Percentiles rank a stretch among this genome's conserved stretches.
phyloP scores from a whole-genome alignment of 2,329 filamentous ascomycete genomes.

The Colletotrichum trifolii region DNA sequence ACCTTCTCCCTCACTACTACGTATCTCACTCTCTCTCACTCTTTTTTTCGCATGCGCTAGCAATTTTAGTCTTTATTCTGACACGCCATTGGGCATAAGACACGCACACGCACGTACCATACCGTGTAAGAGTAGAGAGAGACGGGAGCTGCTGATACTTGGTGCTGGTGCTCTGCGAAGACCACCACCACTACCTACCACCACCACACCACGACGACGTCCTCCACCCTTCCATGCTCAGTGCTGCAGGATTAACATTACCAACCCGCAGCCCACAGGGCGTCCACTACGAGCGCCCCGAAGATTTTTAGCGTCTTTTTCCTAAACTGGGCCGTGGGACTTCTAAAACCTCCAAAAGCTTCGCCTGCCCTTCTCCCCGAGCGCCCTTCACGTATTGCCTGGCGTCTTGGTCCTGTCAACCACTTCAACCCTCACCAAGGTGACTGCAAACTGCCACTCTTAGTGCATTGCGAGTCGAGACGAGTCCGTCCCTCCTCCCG shows the following conservation, averaged over 20 bases:
- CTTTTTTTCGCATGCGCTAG: constrained; percentile 13
- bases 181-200: too few species aligned
- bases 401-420: constrained; percentile 2
- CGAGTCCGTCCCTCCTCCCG: neutral
- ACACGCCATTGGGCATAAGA: constrained; percentile 30
- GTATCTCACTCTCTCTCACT: constrained; percentile 1
- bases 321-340: constrained; percentile 28
- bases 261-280: constrained; percentile 29
- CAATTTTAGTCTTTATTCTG: constrained; percentile 21
- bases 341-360: constrained; percentile 34
- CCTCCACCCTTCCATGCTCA: neutral
- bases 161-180: too few species aligned
- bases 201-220: too few species aligned
- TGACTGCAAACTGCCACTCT: constrained; percentile 5
- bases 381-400: neutral
- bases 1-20: neutral
- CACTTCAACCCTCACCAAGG: constrained; percentile 15
- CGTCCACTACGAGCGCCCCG: constrained; percentile 31
- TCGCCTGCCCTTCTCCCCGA: constrained; percentile 28
- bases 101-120: constrained; percentile 8
- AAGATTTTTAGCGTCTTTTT: constrained; percentile 24
- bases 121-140: constrained; percentile 1
- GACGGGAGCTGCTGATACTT: constrained; percentile 1
- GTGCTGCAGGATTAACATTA: constrained; percentile 28
- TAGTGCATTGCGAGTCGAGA: constrained; percentile 7